Evolutionary conservation across 164 flowering plant genomes (phyloP), one percentile per base, ranked within the genome.

Genomic region (Brasenia schreberi): DNA sequence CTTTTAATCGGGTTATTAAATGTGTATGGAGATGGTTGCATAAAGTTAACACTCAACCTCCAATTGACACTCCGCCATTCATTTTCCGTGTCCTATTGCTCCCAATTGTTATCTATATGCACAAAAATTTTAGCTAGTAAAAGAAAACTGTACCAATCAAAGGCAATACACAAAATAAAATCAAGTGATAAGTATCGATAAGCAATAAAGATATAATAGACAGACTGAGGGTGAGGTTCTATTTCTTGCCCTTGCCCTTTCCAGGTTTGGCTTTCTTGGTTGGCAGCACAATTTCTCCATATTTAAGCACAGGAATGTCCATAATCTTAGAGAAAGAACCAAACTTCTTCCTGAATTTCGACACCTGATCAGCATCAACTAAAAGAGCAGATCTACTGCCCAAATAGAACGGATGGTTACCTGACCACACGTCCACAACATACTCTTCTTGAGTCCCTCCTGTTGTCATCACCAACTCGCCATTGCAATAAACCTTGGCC

Each of bases 361-460:
- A 88, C 19, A 88, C 90, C 77, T 88, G 92, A 63, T 84, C 89
- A 67, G 78, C 90, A 44, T 84, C 87, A 9, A 78, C 69, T 12
- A 85, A 61, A 16, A 72, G 33, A 18, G 73, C 85, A 18, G 90
- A 81, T 17, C 89, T 77, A 68, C 74, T 75, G 5, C 97, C 97
- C 65, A 83, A 80, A 71, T 84, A 86, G 71, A 86, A 88, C 7
- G 94, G 90, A 72, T 90, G 94, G 79, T 90, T 90, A 1, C 97
- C 97, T 7, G 97, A 88, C 95, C 97, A 90, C 0, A 86, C 94
- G 23, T 90, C 97, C 61, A 90, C 92, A n/a, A 76, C 80, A 73
- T 88, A 88, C 81, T 90, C 97, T 75, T 81, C 77, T 81, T 81
- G 79, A 62, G 97, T 90, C 42, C 97, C 97, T 0, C 94, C 89